A percentile compares a stretch with the other conserved stretches of the same genome.
These are phyloP conservation scores for Leavenworthia alabamica DNA, from an alignment of 345 rosid species.

Conservation along the genomic window DNA sequence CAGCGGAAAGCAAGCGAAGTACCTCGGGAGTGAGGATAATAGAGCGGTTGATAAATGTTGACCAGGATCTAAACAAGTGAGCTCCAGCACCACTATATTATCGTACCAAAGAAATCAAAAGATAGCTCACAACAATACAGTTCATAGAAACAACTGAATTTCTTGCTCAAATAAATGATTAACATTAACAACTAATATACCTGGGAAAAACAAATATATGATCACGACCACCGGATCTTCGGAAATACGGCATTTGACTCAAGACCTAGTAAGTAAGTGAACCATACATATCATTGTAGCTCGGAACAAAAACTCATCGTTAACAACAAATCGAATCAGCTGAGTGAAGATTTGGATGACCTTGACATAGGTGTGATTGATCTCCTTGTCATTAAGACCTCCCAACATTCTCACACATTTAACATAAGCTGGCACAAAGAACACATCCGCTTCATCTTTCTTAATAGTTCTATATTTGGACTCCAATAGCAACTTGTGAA, in stretches of 20 bases:
- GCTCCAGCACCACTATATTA: slow-evolving; percentile 60
- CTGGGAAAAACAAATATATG: slow-evolving; percentile 94
- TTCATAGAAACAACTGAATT: neutral
- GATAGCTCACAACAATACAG: neutral
- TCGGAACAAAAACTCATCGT: neutral
- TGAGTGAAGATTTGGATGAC: slow-evolving; percentile 29
- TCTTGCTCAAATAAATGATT: neutral
- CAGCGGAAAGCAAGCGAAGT: neutral
- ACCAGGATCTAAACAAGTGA: slow-evolving; percentile 78
- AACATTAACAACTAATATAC: slow-evolving; percentile 26
- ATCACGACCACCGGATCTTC: slow-evolving; percentile 91
- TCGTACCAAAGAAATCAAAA: slow-evolving; percentile 11
- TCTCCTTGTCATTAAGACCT: slow-evolving; percentile 90
- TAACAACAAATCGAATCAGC: neutral
- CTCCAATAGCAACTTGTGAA: slow-evolving; percentile 58
- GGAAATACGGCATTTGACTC: slow-evolving; percentile 89
- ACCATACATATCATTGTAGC: neutral
- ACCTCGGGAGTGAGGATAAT: slow-evolving; percentile 86
- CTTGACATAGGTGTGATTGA: slow-evolving; percentile 78
- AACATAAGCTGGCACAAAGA: slow-evolving; percentile 88
- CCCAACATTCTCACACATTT: slow-evolving; percentile 91
- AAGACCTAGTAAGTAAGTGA: slow-evolving; percentile 43
- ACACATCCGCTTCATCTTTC: slow-evolving; percentile 84
- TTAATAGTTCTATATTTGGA: slow-evolving; percentile 61
- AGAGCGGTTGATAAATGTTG: slow-evolving; percentile 63